A percentile compares a stretch with the other conserved stretches of the same genome.
Conservation (phyloP, 495 filamentous ascomycete species). For the Lasiosphaeris hirsuta region DNA sequence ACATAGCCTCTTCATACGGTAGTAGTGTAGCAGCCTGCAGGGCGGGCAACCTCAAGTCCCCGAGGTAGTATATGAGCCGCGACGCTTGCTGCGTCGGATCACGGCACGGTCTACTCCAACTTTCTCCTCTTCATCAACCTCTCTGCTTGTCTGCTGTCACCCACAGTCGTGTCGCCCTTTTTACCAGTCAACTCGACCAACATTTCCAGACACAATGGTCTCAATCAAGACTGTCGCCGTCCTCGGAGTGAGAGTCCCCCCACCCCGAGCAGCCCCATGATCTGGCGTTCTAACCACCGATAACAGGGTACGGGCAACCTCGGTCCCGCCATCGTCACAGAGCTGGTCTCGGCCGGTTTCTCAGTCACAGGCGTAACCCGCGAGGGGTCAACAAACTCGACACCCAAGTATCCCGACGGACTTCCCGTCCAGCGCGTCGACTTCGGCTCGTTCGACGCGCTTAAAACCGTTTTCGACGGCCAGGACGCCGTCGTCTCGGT, state of each 20-base stretch:
- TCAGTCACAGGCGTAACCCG: conserved; percentile 59
- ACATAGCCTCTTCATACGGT: not conserved
- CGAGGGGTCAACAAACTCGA: conserved; percentile 32
- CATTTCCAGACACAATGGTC: conserved; percentile 32
- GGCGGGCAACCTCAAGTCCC: too few relatives aligned
- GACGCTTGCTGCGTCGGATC: not conserved
- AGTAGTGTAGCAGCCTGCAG: too few relatives aligned
- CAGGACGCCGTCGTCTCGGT: conserved; percentile 59
- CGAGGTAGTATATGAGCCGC: not conserved
- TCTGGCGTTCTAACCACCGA: too few relatives aligned
- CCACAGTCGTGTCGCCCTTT: not conserved
- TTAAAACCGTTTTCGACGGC: conserved; percentile 46
- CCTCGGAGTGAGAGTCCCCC: conserved; percentile 44
- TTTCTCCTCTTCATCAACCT: not conserved
- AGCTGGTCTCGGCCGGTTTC: conserved; percentile 54
- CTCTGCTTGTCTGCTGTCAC: too few relatives aligned
- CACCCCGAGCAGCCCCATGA: not conserved
- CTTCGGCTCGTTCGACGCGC: conserved; percentile 51
- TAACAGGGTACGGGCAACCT: conserved; percentile 56
- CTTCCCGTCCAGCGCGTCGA: conserved; percentile 49
- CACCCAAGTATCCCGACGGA: conserved; percentile 27
- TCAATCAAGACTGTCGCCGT: conserved; percentile 51
- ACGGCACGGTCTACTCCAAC: not conserved
- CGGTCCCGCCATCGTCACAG: conserved; percentile 53
- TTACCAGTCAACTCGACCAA: not conserved